Percentiles rank a stretch among this genome's conserved stretches.
Evolutionary conservation across 1,284 basidiomycete genomes (phyloP).

Genomic region (Stereum hirsutum): DNA sequence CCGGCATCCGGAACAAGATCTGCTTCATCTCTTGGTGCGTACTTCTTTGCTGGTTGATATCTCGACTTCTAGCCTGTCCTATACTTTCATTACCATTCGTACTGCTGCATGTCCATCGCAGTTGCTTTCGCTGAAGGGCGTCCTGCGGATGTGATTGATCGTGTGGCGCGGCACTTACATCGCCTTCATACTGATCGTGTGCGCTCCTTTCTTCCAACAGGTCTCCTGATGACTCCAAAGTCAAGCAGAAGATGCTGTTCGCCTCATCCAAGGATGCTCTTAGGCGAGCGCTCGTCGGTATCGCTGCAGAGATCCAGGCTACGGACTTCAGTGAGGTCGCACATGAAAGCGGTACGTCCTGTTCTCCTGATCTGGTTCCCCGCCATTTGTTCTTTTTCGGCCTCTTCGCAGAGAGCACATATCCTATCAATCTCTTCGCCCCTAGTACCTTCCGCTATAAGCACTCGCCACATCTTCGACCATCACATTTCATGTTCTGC

Average conservation of each 20-base stretch:
- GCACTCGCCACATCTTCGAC: neutral
- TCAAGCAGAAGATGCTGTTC: constrained; percentile 94
- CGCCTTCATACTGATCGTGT: too few relatives aligned
- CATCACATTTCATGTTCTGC: neutral
- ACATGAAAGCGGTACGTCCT: constrained; percentile 62
- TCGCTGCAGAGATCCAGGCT: constrained; percentile 80
- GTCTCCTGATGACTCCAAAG: constrained; percentile 82
- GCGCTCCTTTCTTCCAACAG: constrained; percentile 39
- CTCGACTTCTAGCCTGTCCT: neutral
- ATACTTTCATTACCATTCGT: too few relatives aligned
- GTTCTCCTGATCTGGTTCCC: neutral
- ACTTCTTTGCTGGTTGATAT: neutral
- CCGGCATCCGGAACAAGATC: constrained; percentile 87
- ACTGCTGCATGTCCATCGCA: neutral
- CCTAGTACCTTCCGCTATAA: too few relatives aligned
- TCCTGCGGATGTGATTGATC: too few relatives aligned
- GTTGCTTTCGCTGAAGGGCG: neutral
- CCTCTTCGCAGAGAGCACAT: too few relatives aligned
- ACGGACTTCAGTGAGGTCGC: constrained; percentile 78
- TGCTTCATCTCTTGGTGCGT: constrained; percentile 78
- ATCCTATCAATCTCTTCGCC: too few relatives aligned
- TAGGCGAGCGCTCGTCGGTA: constrained; percentile 62
- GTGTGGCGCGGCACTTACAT: too few relatives aligned
- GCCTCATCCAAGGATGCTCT: constrained; percentile 90
- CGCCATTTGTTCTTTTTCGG: neutral